Evolutionary conservation across 176 grass and related monocot species (phyloP).

Genomic region (Cocos nucifera): DNA sequence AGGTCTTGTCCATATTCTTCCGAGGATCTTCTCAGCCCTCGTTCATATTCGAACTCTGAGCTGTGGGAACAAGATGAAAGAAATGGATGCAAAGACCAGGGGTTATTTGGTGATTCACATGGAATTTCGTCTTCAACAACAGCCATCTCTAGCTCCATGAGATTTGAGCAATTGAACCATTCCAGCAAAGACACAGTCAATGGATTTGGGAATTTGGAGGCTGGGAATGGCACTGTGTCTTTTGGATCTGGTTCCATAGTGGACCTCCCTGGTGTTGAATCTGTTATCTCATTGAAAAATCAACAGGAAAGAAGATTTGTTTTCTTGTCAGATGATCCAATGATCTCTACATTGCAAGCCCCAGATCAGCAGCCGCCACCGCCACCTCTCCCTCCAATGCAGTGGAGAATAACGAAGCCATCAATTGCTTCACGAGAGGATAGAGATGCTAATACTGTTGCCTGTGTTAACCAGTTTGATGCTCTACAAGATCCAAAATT

Average conservation of each 20-base stretch:
- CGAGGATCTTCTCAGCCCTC: conserved; percentile 69
- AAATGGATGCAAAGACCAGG: conserved; percentile 17
- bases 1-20: conserved; percentile 89
- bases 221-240: conserved; percentile 18
- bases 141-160: conserved; percentile 43
- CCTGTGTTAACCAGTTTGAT: conserved; percentile 15
- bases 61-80: conserved; percentile 77
- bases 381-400: conserved; percentile 87
- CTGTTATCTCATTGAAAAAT: conserved; percentile 30
- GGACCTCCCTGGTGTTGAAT: conserved; percentile 52
- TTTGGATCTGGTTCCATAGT: conserved; percentile 24
- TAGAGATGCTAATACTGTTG: conserved; percentile 17
- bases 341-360: conserved; percentile 23
- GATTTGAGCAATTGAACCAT: conserved; percentile 56
- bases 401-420: conserved; percentile 73
- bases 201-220: conserved; percentile 28
- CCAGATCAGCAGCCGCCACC: conserved; percentile 51
- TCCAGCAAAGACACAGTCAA: conserved; percentile 29
- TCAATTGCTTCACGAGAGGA: conserved; percentile 30
- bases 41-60: conserved; percentile 83
- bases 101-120: conserved; percentile 11
- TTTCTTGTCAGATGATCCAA: conserved; percentile 18
- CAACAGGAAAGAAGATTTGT: conserved; percentile 15
- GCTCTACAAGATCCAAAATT: conserved; percentile 23
- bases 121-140: conserved; percentile 9